Evolutionary conservation across 1,284 basidiomycete species (phyloP).

Genomic region (Naganishia liquefaciens): DNA sequence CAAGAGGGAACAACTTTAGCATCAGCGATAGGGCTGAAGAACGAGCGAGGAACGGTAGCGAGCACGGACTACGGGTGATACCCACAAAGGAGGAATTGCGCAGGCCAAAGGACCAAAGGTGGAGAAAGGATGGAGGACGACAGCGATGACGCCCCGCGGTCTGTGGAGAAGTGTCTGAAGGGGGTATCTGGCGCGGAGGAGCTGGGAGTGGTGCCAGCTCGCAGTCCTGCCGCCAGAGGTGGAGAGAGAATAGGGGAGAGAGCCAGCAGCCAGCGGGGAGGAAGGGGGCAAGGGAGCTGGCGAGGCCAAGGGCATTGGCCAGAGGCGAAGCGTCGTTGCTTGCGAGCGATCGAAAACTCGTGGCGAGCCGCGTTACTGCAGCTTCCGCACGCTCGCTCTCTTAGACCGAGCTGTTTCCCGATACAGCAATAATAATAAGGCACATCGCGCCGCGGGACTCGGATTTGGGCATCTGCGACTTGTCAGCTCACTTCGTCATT

Average conservation of each 20-base stretch:
- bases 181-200: conserved; percentile 6
- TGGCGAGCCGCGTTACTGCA: no score
- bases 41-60: conserved; percentile 5
- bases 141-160: conserved; percentile 20
- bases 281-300: neutral
- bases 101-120: conserved; percentile 31
- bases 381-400: no score
- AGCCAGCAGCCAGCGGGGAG: neutral
- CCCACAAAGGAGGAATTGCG: conserved; percentile 22
- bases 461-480: no score
- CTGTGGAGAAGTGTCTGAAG: conserved; percentile 24
- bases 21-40: neutral
- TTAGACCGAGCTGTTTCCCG: no score
- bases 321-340: neutral
- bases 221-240: neutral
- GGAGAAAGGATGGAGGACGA: conserved; percentile 4
- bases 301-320: neutral
- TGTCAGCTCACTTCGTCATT: no score
- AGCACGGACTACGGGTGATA: conserved; percentile 17
- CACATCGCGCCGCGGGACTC: no score
- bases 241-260: conserved; percentile 6
- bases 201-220: conserved; percentile 3
- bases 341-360: no score
- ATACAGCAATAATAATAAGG: no score
- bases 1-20: conserved; percentile 24